Conservation (phyloP, 148 eudicot genomes). For the Mesembryanthemum crystallinum region DNA sequence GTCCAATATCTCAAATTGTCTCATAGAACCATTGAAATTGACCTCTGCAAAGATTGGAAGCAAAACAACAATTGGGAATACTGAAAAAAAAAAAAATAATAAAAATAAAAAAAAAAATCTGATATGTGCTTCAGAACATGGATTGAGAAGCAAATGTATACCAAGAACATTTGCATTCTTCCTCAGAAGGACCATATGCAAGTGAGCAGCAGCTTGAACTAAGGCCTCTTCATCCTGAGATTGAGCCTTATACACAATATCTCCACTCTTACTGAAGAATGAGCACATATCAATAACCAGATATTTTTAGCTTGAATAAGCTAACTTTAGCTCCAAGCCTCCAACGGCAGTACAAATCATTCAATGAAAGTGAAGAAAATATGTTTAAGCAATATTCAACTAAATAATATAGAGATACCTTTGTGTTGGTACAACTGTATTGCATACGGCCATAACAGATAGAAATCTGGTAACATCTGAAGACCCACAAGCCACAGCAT, state of each 20-base stretch:
- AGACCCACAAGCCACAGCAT: conserved; percentile 68
- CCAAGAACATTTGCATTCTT: conserved; percentile 73
- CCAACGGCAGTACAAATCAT: conserved; percentile 3
- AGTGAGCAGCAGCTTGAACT: conserved; percentile 84
- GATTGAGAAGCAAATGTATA: conserved; percentile 27
- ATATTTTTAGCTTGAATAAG: background rate
- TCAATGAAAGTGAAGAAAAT: background rate
- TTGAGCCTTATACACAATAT: conserved; percentile 75
- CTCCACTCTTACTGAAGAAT: conserved; percentile 69
- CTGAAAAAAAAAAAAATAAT: too few species aligned
- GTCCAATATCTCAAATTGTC: conserved; percentile 75
- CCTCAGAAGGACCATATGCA: conserved; percentile 73
- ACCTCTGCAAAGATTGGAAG: conserved; percentile 53
- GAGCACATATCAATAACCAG: conserved; percentile 8
- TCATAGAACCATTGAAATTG: conserved; percentile 50
- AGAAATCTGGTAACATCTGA: conserved; percentile 69
- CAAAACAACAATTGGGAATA: background rate
- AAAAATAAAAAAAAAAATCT: too few species aligned
- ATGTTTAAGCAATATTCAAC: background rate
- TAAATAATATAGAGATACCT: conserved; percentile 44
- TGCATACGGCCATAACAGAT: conserved; percentile 88
- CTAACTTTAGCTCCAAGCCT: background rate
- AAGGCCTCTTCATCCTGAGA: conserved; percentile 99
- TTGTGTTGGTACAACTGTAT: conserved; percentile 76
- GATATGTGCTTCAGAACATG: conserved; percentile 2